phyloP scores from a whole-genome alignment of 768 basidiomycete species.

The Leucocoprinus birnbaumii region DNA sequence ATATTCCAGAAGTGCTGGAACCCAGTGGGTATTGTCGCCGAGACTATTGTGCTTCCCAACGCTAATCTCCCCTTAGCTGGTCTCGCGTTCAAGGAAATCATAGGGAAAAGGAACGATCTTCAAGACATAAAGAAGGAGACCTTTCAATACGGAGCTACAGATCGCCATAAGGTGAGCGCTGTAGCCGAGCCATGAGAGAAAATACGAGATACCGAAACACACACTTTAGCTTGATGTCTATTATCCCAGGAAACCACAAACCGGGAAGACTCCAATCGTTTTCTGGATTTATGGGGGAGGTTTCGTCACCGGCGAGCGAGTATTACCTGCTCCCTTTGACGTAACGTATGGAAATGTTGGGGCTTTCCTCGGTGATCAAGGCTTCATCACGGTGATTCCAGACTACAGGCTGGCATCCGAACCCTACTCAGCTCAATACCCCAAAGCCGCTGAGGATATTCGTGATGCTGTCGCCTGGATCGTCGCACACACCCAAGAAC shows the following conservation, averaged over 20 bases:
- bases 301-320: slow-evolving; percentile 48
- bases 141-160: slow-evolving; percentile 53
- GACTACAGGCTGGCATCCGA: slow-evolving; percentile 66
- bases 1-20: neutral
- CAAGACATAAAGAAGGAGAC: slow-evolving; percentile 29
- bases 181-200: neutral
- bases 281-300: slow-evolving; percentile 72
- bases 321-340: slow-evolving; percentile 39
- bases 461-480: slow-evolving; percentile 60
- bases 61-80: neutral
- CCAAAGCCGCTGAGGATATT: slow-evolving; percentile 52
- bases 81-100: neutral
- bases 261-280: slow-evolving; percentile 43
- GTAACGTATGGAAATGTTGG: slow-evolving; percentile 55
- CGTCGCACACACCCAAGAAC: slow-evolving; percentile 29
- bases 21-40: neutral
- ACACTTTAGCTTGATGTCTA: slow-evolving; percentile 59
- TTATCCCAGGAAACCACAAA: slow-evolving; percentile 40
- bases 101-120: neutral
- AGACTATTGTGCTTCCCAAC: too few species aligned
- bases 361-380: slow-evolving; percentile 56
- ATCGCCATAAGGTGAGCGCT: slow-evolving; percentile 45
- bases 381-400: slow-evolving; percentile 61
- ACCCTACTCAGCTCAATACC: slow-evolving; percentile 37
- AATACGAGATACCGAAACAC: too few species aligned